Evolutionary conservation across 2,329 filamentous ascomycete species (phyloP), one percentile per base, ranked within the genome.

Genomic region (Byssothecium circinans): DNA sequence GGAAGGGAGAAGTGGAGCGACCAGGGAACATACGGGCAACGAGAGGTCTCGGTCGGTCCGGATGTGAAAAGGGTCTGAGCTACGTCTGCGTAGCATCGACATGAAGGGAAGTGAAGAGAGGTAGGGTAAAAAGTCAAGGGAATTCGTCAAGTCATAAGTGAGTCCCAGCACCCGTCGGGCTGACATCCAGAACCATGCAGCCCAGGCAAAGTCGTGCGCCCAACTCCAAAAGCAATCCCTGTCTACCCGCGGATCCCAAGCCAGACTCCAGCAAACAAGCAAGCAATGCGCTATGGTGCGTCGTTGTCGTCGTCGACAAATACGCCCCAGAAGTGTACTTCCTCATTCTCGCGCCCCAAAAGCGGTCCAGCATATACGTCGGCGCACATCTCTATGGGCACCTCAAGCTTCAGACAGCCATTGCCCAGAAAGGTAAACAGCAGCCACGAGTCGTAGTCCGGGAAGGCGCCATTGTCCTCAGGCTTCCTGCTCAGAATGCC

Each of bases 311-410:
- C 66, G 52, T 66, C 59, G 25, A 68, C 61, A 35, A 69, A 67
- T 47, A 68, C 58, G 38, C 64, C 67, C 67, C 67, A 69, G 50
- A 69, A 69, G 17, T 65, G 52, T 8, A 69, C 58, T 32, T 69
- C 67, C 34, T 67, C 63, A 34, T 67, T 65, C 39, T 68, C 65
- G 15, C 65, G 53, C 10, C 65, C 67, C 8, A 43, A 40, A 36
- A 69, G 53, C 22, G 57, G 51, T 27, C 62, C 62, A 33, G 64
- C 63, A 50, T 68, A 69, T 29, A 68, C 55, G 36, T 68, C 56
- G 45, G 65, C 67, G 50, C 67, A 69, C 65, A 69, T 68, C 41
- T 69, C 67, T 33, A 69, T 61, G 37, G 67, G 67, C 10, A 69
- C 57, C 47, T 69, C 67, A 32, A 69, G 56, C 54, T 68, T 69